Conservation (phyloP, 2,329 filamentous ascomycete genomes). For the Trichothecium roseum region DNA sequence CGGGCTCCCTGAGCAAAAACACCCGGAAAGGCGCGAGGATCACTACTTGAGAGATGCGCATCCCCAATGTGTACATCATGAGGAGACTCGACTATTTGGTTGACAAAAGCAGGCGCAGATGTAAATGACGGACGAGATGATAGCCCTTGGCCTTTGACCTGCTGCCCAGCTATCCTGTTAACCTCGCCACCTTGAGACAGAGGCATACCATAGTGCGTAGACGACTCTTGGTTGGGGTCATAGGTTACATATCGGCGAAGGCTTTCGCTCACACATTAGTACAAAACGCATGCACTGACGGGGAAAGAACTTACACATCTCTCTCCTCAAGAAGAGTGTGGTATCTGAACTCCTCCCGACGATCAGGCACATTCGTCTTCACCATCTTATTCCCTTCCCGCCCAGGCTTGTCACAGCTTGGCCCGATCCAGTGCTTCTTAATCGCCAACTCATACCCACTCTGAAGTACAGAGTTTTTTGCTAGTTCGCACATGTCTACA, state of each 20-base stretch:
- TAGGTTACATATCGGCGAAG: slow-evolving; percentile 32
- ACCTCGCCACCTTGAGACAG: slow-evolving; percentile 1
- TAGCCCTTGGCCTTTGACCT: too few relatives aligned
- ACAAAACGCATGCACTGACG: background rate
- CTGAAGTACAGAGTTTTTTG: slow-evolving; percentile 90
- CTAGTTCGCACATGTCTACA: slow-evolving; percentile 97
- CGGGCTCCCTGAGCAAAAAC: slow-evolving; percentile 45
- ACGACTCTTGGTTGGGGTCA: slow-evolving; percentile 8
- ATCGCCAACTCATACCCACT: slow-evolving; percentile 84
- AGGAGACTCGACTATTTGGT: background rate
- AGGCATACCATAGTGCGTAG: background rate
- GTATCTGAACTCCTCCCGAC: slow-evolving; percentile 80
- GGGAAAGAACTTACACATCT: slow-evolving; percentile 59
- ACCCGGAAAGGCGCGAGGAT: slow-evolving; percentile 45
- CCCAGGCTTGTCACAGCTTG: slow-evolving; percentile 66
- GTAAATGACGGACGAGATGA: too few relatives aligned
- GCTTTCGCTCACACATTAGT: slow-evolving; percentile 13
- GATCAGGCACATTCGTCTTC: slow-evolving; percentile 93
- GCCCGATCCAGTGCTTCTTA: slow-evolving; percentile 86
- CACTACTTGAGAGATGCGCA: slow-evolving; percentile 3
- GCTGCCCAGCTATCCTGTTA: too few relatives aligned
- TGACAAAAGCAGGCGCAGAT: too few relatives aligned
- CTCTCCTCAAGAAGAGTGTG: slow-evolving; percentile 78
- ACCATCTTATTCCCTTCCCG: slow-evolving; percentile 82
- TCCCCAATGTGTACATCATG: background rate